These are phyloP conservation scores for Penicillium ucsense DNA, from an alignment of 495 filamentous ascomycete genomes.

Conservation along the genomic window DNA sequence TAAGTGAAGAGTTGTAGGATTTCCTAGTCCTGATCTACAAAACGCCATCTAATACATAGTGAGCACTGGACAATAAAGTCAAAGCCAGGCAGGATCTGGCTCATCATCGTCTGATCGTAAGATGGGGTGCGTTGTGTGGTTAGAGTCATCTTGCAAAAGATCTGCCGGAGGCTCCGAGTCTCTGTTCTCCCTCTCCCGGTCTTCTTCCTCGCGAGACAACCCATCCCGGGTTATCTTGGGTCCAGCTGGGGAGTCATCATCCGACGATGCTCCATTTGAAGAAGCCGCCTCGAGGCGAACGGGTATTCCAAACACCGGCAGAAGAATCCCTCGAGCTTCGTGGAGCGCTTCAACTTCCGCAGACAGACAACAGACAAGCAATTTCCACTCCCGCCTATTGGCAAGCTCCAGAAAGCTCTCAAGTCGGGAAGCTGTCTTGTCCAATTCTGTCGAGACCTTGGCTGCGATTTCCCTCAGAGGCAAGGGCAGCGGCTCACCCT, in stretches of 20 bases:
- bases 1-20: constrained; percentile 33
- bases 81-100: constrained; percentile 39
- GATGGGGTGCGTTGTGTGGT: constrained; percentile 12
- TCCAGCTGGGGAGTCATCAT: constrained; percentile 2
- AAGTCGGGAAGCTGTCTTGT: constrained; percentile 28
- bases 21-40: not conserved
- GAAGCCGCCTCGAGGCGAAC: constrained; percentile 1
- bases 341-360: constrained; percentile 79
- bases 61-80: constrained; percentile 8
- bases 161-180: constrained; percentile 32
- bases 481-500: constrained; percentile 5
- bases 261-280: constrained; percentile 2
- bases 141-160: constrained; percentile 24
- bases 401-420: constrained; percentile 30
- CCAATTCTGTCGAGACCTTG: constrained; percentile 34
- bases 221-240: constrained; percentile 1
- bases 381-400: constrained; percentile 63
- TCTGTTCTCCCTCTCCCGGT: constrained; percentile 10
- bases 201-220: constrained; percentile 1
- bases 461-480: constrained; percentile 20
- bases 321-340: constrained; percentile 58
- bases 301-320: constrained; percentile 24
- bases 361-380: constrained; percentile 79
- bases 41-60: not conserved
- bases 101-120: constrained; percentile 37